Base-by-base conservation (phyloP, 108 stramenopile species). In the Skeletonema costatum region DNA sequence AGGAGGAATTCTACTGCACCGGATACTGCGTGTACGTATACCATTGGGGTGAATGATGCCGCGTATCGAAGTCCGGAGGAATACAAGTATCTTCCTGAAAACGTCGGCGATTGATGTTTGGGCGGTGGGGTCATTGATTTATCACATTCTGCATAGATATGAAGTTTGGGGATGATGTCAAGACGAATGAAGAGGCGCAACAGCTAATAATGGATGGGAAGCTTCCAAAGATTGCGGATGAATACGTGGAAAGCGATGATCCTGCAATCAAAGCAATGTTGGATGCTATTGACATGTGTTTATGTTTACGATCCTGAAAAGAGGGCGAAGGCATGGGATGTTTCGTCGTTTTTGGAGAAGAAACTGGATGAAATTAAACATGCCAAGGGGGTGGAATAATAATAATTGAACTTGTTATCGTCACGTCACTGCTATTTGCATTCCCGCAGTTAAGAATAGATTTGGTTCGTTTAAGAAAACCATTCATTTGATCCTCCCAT, bases 401-500 rank as follows among this genome's bases (percentile, higher is more conserved):
- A 41, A 41, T 39, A 25, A 25, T 25, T 25, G n/a, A n/a, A n/a
- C n/a, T n/a, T n/a, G n/a, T n/a, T n/a, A n/a, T n/a, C n/a, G n/a
- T n/a, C n/a, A n/a, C n/a, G 25, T 25, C 25, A 25, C 25, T 25
- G 25, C 25, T 25, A 25, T 25, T 25, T 25, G 25, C 25, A 25
- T 25, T 25, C 25, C 0, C 25, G 25, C 25, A 25, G 25, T 25
- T 0, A 25, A 25, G 25, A 25, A 25, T 12, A 41, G 39, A 41
- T 10, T 41, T 41, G 39, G 11, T 11, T 41, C 39, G 39, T 60
- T 56, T 56, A 85, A 48, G 70, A 70, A 78, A 92, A 93, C 93
- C 93, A 93, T 61, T 93, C 90, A 66, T 85, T 73, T 12, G 87
- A 78, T 25, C 91, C 91, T 53, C 91, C 91, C 58, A 44, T 74